Conservation (phyloP, 2,329 filamentous ascomycete species). For the Ophiostoma perfectum region DNA sequence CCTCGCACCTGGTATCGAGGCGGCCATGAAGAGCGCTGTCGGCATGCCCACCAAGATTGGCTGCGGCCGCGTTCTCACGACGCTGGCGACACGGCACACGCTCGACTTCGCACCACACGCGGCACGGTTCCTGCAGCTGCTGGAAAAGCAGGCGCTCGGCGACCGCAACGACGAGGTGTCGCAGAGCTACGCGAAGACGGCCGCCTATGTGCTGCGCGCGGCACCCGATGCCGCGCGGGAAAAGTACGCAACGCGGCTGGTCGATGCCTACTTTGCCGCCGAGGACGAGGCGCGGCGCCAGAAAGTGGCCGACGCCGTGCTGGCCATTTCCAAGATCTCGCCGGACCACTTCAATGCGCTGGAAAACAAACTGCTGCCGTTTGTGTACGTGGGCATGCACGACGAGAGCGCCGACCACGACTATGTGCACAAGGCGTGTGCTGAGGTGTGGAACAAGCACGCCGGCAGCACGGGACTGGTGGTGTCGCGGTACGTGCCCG, state of each 20-base stretch:
- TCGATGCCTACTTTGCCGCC: conserved; percentile 71
- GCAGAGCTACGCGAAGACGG: conserved; percentile 77
- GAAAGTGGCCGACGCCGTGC: conserved; percentile 75
- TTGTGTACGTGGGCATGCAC: conserved; percentile 81
- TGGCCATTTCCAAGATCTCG: conserved; percentile 77
- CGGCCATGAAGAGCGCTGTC: conserved; percentile 76
- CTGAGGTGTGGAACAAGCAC: conserved; percentile 83
- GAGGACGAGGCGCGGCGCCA: conserved; percentile 72
- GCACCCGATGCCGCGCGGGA: conserved; percentile 46
- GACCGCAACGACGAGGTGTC: conserved; percentile 94
- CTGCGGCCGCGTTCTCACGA: conserved; percentile 77
- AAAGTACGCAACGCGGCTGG: conserved; percentile 48
- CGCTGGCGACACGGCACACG: conserved; percentile 73
- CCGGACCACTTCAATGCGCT: conserved; percentile 81
- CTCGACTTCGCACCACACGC: conserved; percentile 70
- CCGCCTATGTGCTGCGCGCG: conserved; percentile 73
- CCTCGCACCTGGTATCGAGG: conserved; percentile 66
- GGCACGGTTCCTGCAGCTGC: conserved; percentile 66
- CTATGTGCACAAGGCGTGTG: conserved; percentile 72
- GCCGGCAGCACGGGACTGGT: conserved; percentile 72
- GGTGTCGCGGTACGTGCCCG: conserved; percentile 74
- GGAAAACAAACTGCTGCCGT: conserved; percentile 70
- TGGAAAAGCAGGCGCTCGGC: conserved; percentile 69
- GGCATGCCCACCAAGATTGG: conserved; percentile 93
- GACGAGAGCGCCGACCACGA: conserved; percentile 61